These are phyloP conservation scores for Boletus insuetus DNA, from an alignment of 768 basidiomycete genomes.

Conservation along the genomic window DNA sequence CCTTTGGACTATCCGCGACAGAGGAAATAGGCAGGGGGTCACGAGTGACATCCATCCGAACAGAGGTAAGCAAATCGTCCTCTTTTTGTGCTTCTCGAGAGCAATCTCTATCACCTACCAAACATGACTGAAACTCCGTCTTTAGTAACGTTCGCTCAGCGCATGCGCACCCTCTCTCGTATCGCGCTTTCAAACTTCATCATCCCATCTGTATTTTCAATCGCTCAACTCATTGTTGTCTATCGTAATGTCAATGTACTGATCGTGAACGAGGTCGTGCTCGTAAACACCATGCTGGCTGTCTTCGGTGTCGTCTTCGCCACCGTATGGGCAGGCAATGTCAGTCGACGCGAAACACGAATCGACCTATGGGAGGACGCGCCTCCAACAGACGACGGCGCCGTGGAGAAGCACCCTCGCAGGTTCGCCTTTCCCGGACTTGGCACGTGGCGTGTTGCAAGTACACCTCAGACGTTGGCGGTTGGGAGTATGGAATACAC, in stretches of 20 bases:
- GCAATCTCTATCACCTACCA: neutral
- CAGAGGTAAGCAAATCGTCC: neutral
- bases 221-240: constrained; percentile 30
- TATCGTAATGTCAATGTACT: constrained; percentile 23
- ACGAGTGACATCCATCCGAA: constrained; percentile 19
- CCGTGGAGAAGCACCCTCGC: neutral
- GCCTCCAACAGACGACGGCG: neutral
- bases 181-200: constrained; percentile 34
- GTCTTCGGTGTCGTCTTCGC: constrained; percentile 35
- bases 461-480: neutral
- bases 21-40: constrained; percentile 8
- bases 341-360: neutral
- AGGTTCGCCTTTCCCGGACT: constrained; percentile 12
- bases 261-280: constrained; percentile 25
- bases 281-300: constrained; percentile 30
- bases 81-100: neutral
- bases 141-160: constrained; percentile 21
- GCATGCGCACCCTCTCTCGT: constrained; percentile 26
- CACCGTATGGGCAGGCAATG: constrained; percentile 29
- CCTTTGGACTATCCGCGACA: constrained; percentile 26
- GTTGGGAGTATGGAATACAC: neutral
- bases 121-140: neutral
- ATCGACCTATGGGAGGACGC: neutral
- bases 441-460: constrained; percentile 20
- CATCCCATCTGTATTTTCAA: constrained; percentile 31